Evolutionary conservation across 2,329 filamentous ascomycete genomes (phyloP).

Genomic region (Colletotrichum paranaense): DNA sequence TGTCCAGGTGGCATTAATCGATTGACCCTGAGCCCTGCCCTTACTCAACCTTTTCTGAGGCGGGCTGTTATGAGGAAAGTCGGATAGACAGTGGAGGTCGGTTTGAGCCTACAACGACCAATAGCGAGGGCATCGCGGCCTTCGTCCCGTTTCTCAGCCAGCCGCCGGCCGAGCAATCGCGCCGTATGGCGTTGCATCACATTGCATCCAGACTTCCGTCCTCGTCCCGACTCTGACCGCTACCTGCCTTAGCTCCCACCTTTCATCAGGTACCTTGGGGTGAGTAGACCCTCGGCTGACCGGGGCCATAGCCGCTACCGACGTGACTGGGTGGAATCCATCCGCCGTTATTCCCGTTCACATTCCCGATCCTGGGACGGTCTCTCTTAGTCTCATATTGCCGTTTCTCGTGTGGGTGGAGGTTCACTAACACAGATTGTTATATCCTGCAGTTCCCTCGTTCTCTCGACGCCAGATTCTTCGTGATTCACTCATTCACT

Average conservation of each 20-base stretch:
- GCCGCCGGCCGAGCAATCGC: not conserved
- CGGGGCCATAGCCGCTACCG: not conserved
- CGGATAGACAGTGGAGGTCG: not conserved
- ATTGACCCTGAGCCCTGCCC: no score
- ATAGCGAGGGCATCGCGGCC: not conserved
- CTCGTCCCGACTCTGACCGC: not conserved
- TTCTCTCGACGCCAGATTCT: conserved; percentile 3
- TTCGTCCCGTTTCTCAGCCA: not conserved
- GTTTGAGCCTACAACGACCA: not conserved
- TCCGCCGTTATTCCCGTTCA: conserved; percentile 27
- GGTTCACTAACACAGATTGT: conserved; percentile 1
- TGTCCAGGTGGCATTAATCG: no score
- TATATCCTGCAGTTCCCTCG: conserved; percentile 16
- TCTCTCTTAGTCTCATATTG: not conserved
- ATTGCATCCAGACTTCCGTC: not conserved
- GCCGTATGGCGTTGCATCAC: not conserved
- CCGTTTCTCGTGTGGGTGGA: not conserved
- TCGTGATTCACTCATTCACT: not conserved
- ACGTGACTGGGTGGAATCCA: not conserved
- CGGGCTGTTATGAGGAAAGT: not conserved
- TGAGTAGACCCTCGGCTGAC: conserved; percentile 3
- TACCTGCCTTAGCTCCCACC: not conserved
- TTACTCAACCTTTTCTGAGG: no score
- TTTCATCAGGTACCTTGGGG: not conserved
- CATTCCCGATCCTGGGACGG: conserved; percentile 27